Base-by-base conservation (phyloP, 805 yeast species). In the Wickerhamiella kazuoi region DNA sequence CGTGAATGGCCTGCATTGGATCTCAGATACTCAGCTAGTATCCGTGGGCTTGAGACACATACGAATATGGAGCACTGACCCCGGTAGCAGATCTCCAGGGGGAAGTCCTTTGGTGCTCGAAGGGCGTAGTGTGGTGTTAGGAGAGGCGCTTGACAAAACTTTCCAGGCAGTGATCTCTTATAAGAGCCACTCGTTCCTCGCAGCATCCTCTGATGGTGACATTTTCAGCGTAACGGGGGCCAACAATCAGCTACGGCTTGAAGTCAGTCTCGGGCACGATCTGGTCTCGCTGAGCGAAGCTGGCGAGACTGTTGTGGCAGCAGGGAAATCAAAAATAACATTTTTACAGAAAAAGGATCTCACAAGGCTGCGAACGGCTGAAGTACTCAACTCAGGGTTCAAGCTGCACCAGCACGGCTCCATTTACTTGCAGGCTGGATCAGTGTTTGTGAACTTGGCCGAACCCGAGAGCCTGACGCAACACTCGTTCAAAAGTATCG, bases 31-130 rank as follows among this genome's bases (percentile, higher is more conserved):
- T 19, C 56, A 54, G 11, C 53, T 76, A 4, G 55, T 75, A 3
- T 75, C 83, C 0, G 55, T 66, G 35, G 87, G 87, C 0, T 56
- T 72, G 13, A 62, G 86, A 23, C 69, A 73, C 43, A 57, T 77
- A 15, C 72, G 76, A 40, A 55, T 73, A 0, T 79, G 87, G 87
- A 66, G 60, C 44, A 56, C 68, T 30, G 64, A 59, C 26, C 16
- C 14, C 39, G 29, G 41, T 42, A 15, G 56, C 44, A 11, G 47
- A 44, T 31, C 34, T 7, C 34, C 34, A 5, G 34, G 34, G 4
- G 32, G 44, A 15, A 50, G 47, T 29, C 49, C 49, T 23, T 41
- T 48, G 3, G 57, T 62, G 7, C 55, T 79, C 7, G 62, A 62
- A 35, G 84, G 86, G 0, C 65, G 76, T 39, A 78, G 71, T 46